Evolutionary conservation across 441 rosid species (phyloP), one percentile per base, ranked within the genome.

Genomic region (Francoa sonchifolia): DNA sequence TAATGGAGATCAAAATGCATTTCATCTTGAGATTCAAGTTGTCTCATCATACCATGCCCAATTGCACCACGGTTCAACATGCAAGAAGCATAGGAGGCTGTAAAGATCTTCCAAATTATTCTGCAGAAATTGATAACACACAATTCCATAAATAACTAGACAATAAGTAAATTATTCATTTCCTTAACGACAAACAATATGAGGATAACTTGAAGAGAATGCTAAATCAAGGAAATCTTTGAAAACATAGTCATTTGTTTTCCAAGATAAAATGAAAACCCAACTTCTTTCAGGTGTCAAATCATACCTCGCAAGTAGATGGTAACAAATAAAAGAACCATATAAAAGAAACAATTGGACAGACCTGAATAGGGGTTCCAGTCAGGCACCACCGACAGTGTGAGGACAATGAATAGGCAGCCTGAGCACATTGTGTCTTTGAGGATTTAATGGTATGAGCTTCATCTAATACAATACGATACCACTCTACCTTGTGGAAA

Each of bases 11-110:
- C n/a, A n/a, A n/a, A n/a, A n/a, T n/a, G n/a, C n/a, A n/a, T n/a
- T n/a, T n/a, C n/a, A n/a, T n/a, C n/a, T n/a, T n/a, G n/a, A n/a
- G 18, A 19, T 13, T 36, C n/a, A 23, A 38, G n/a, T 16, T 21
- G 23, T n/a, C 23, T 16, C 22, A 37, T n/a, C 65, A 12, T 68
- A 81, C 79, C 83, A 74, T 47, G 77, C 64, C 87, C 83, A 77
- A 44, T 71, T 75, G 71, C 87, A 63, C 87, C 81, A 81, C 19
- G 92, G 82, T 46, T 81, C 81, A n/a, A 77, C 84, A 42, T 64
- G 79, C 52, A 81, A 48, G 71, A 81, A 81, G 69, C 83, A 71
- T 21, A 81, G 49, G 44, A 73, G 84, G 57, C 82, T 77, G 63
- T 68, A 77, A 36, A 77, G 73, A 42, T 77, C 87, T 63, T 77